Conservation (phyloP, 768 basidiomycete species). For the Rhodotorula paludigena region DNA sequence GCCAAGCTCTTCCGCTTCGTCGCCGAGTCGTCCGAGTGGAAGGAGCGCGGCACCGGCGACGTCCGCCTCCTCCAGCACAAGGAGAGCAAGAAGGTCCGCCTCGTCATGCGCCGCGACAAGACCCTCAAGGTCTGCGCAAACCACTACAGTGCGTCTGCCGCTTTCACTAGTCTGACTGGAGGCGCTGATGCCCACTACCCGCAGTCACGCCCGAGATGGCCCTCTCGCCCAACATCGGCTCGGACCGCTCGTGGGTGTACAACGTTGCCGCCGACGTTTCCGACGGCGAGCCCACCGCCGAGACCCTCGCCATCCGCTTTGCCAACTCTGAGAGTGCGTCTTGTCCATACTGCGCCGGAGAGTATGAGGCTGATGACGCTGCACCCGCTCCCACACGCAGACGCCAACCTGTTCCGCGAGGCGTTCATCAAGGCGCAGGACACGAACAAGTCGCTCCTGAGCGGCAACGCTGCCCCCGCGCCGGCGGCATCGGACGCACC, state of each 20-base stretch:
- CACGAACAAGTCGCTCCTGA: conserved; percentile 52
- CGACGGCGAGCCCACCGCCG: conserved; percentile 79
- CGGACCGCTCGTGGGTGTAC: conserved; percentile 96
- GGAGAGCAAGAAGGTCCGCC: conserved; percentile 80
- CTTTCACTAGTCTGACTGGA: background rate
- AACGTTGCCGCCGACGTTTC: conserved; percentile 84
- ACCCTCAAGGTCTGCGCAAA: conserved; percentile 99
- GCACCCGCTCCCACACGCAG: conserved; percentile 47
- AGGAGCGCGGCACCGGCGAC: conserved; percentile 87
- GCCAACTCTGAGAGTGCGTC: conserved; percentile 87
- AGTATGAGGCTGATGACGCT: background rate
- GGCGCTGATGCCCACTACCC: background rate
- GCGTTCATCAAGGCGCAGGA: conserved; percentile 54
- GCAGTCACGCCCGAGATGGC: conserved; percentile 83
- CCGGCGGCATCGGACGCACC: conserved; percentile 45
- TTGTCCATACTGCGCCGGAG: conserved; percentile 13
- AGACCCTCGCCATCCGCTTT: conserved; percentile 97
- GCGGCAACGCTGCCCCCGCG: conserved; percentile 59
- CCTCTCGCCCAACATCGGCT: conserved; percentile 95
- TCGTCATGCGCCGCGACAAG: conserved; percentile 99
- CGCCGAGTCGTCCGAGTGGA: conserved; percentile 75
- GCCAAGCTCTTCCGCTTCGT: conserved; percentile 98
- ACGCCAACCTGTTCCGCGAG: conserved; percentile 81
- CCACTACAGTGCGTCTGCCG: conserved; percentile 67
- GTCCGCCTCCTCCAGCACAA: conserved; percentile 87